phyloP scores from a whole-genome alignment of 345 rosid genomes.

The Noccaea caerulescens region DNA sequence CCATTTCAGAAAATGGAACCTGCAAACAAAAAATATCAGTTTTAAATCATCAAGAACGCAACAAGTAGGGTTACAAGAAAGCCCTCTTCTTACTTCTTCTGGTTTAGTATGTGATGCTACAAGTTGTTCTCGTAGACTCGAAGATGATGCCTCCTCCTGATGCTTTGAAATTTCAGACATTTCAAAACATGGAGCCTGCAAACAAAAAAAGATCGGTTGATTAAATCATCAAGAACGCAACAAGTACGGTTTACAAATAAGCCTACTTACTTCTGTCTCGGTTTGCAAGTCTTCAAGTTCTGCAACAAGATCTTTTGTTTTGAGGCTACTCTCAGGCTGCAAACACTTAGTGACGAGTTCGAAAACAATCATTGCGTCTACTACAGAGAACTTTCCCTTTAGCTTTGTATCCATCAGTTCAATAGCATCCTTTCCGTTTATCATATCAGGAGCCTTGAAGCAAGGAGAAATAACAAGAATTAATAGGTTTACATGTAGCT shows the following conservation, averaged over 20 bases:
- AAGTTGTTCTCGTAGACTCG: constrained; percentile 32
- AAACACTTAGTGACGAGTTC: constrained; percentile 82
- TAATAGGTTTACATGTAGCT: background rate
- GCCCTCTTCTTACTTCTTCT: too few relatives aligned
- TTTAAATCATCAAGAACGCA: too few relatives aligned
- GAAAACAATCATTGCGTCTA: constrained; percentile 79
- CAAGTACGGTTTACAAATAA: background rate
- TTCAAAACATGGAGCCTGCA: constrained; percentile 61
- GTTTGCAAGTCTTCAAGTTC: constrained; percentile 63
- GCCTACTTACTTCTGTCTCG: constrained; percentile 57
- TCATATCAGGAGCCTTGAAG: constrained; percentile 88
- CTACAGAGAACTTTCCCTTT: constrained; percentile 77
- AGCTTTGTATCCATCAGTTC: constrained; percentile 83
- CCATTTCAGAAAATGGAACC: too few relatives aligned
- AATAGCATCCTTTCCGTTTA: constrained; percentile 64
- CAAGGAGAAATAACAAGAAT: background rate
- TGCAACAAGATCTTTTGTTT: constrained; percentile 53
- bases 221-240: background rate
- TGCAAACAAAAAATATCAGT: too few relatives aligned
- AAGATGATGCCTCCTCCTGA: constrained; percentile 73
- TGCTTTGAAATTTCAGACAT: constrained; percentile 69
- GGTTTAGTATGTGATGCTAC: too few relatives aligned
- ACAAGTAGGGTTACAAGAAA: background rate
- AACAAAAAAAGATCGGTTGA: constrained; percentile 19
- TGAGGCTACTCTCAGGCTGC: constrained; percentile 77